These are phyloP conservation scores for Colletotrichum incanum DNA, from an alignment of 2,329 filamentous ascomycete genomes.

Conservation along the genomic window DNA sequence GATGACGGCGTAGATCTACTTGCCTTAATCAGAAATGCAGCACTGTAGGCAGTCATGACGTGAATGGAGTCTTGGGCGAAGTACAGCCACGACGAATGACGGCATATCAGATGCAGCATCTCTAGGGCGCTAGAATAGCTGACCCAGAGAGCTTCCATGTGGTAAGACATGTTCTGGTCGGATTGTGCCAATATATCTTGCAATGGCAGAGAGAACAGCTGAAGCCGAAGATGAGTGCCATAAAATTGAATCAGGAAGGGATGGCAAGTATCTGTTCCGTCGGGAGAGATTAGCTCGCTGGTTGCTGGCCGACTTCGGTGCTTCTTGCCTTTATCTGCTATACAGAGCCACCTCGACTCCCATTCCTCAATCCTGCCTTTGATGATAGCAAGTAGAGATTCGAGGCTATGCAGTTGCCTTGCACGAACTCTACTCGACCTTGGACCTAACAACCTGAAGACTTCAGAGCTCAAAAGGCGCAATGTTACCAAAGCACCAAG, in stretches of 20 bases:
- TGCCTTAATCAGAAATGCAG: slow-evolving; percentile 57
- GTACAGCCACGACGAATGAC: slow-evolving; percentile 52
- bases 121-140: slow-evolving; percentile 50
- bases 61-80: slow-evolving; percentile 60
- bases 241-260: slow-evolving; percentile 57
- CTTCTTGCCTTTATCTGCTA: slow-evolving; percentile 21
- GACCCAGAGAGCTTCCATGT: slow-evolving; percentile 52
- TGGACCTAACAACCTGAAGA: slow-evolving; percentile 48
- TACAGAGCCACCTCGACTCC: slow-evolving; percentile 45
- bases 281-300: background rate
- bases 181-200: slow-evolving; percentile 50
- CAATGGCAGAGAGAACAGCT: slow-evolving; percentile 55
- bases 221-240: slow-evolving; percentile 55
- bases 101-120: slow-evolving; percentile 52
- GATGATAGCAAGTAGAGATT: slow-evolving; percentile 47
- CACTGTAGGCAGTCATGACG: slow-evolving; percentile 60
- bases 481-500: slow-evolving; percentile 56
- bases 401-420: slow-evolving; percentile 44
- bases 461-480: slow-evolving; percentile 55
- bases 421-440: slow-evolving; percentile 37
- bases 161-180: slow-evolving; percentile 45
- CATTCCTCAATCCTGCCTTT: slow-evolving; percentile 47
- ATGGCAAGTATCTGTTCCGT: slow-evolving; percentile 48
- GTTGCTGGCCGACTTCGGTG: background rate
- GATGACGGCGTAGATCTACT: background rate